A percentile compares a stretch with the other conserved stretches of the same genome.
Conservation (phyloP, 805 yeast genomes). For the Saccharomycopsis oosterbeekiorum region DNA sequence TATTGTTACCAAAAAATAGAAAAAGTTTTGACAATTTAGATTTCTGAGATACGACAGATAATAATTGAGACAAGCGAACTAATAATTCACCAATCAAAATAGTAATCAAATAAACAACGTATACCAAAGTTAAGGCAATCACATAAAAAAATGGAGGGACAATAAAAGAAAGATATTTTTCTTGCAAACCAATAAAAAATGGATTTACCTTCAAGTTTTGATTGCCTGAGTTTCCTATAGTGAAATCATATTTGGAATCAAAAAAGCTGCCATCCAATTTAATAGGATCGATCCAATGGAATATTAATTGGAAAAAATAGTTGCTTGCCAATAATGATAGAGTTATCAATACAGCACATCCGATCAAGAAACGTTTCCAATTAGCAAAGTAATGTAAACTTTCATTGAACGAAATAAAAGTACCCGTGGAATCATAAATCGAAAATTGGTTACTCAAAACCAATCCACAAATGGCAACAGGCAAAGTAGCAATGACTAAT, state of each 20-base stretch:
- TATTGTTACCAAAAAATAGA: background rate
- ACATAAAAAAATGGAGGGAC: constrained; percentile 49
- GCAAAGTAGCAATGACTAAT: constrained; percentile 60
- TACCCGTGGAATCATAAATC: constrained; percentile 29
- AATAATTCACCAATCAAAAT: constrained; percentile 16
- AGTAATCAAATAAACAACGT: constrained; percentile 26
- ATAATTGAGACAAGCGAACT: background rate
- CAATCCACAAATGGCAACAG: constrained; percentile 47
- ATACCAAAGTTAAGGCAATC: constrained; percentile 36
- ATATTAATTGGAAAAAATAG: constrained; percentile 28
- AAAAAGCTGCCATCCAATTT: constrained; percentile 31
- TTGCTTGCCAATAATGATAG: constrained; percentile 33
- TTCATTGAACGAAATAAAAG: constrained; percentile 36
- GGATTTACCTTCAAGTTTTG: constrained; percentile 37
- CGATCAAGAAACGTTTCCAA: constrained; percentile 23
- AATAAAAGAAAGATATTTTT: constrained; percentile 37
- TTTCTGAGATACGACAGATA: background rate
- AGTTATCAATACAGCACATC: constrained; percentile 24
- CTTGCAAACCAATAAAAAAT: constrained; percentile 62
- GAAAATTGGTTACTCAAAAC: constrained; percentile 47
- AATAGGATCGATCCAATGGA: constrained; percentile 44
- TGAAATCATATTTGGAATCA: constrained; percentile 43
- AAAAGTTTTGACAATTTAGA: background rate
- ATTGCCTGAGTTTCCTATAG: constrained; percentile 36
- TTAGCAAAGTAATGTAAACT: constrained; percentile 34